These are phyloP conservation scores for Mortierella sp. DNA, from an alignment of 371 early-diverging fungal species.

Conservation along the genomic window DNA sequence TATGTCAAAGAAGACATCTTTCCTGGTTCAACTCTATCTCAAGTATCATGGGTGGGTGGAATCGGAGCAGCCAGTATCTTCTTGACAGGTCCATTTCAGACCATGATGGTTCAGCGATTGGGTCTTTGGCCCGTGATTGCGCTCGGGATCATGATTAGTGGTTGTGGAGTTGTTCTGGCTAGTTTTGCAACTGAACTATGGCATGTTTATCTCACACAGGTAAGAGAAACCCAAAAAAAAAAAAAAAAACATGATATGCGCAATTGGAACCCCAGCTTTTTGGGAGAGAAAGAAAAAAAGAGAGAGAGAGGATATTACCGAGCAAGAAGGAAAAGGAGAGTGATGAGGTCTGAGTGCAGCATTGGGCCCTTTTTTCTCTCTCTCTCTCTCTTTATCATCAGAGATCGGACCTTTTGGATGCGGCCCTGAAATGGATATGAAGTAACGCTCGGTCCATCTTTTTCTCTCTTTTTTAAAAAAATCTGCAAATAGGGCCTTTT, in stretches of 20 bases:
- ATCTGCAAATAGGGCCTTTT: slow-evolving; percentile 59
- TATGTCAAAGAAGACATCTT: slow-evolving; percentile 48
- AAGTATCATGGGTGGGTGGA: slow-evolving; percentile 64
- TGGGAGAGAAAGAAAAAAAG: too few relatives aligned
- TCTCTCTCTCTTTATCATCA: too few relatives aligned
- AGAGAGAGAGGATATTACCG: too few relatives aligned
- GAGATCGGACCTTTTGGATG: too few relatives aligned
- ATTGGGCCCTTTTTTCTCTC: too few relatives aligned
- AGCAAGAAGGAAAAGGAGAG: too few relatives aligned
- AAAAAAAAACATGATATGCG: too few relatives aligned
- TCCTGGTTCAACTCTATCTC: slow-evolving; percentile 50
- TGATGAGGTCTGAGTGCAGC: too few relatives aligned
- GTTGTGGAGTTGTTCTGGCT: slow-evolving; percentile 62
- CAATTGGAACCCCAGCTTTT: too few relatives aligned
- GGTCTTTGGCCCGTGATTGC: slow-evolving; percentile 65
- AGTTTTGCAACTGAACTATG: slow-evolving; percentile 64
- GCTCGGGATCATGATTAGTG: slow-evolving; percentile 63
- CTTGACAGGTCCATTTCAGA: slow-evolving; percentile 63
- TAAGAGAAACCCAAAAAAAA: background rate
- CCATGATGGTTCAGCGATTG: slow-evolving; percentile 62
- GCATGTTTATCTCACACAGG: slow-evolving; percentile 72
- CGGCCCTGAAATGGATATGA: too few relatives aligned
- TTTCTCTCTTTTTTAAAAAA: background rate
- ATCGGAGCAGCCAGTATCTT: slow-evolving; percentile 55
- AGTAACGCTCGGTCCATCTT: too few relatives aligned